phyloP scores from a whole-genome alignment of 2,329 filamentous ascomycete species.

The Xylariales sp. region DNA sequence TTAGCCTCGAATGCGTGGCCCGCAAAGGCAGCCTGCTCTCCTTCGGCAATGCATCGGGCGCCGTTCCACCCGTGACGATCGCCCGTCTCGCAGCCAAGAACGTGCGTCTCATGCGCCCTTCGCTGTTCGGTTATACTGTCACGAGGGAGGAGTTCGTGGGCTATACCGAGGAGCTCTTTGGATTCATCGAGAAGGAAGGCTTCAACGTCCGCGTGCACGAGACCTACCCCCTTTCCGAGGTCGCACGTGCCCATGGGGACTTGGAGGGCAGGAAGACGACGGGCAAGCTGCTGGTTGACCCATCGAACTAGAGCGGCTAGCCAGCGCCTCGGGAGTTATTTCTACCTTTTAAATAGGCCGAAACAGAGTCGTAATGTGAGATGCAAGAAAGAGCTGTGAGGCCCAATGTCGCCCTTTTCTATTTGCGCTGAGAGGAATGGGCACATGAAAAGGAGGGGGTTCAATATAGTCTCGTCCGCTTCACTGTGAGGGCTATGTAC shows the following conservation, averaged over 20 bases:
- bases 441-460: background rate
- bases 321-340: background rate
- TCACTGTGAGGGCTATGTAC: no score
- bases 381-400: background rate
- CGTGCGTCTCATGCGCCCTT: constrained; percentile 79
- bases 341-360: background rate
- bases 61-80: constrained; percentile 74
- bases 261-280: constrained; percentile 85
- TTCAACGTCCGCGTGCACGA: constrained; percentile 80
- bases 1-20: constrained; percentile 77
- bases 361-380: background rate
- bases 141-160: constrained; percentile 76
- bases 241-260: constrained; percentile 78
- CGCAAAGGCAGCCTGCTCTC: constrained; percentile 81
- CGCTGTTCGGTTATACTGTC: constrained; percentile 75
- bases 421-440: background rate
- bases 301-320: constrained; percentile 42
- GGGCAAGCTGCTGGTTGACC: constrained; percentile 79
- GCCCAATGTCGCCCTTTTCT: background rate
- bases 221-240: constrained; percentile 79
- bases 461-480: background rate
- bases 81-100: constrained; percentile 77
- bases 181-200: constrained; percentile 74
- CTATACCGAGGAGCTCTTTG: constrained; percentile 79
- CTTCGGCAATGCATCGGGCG: constrained; percentile 84